A percentile compares a stretch with the other conserved stretches of the same genome.
These are phyloP conservation scores for Xylaria sp. DNA, from an alignment of 2,329 filamentous ascomycete species.

Conservation along the genomic window DNA sequence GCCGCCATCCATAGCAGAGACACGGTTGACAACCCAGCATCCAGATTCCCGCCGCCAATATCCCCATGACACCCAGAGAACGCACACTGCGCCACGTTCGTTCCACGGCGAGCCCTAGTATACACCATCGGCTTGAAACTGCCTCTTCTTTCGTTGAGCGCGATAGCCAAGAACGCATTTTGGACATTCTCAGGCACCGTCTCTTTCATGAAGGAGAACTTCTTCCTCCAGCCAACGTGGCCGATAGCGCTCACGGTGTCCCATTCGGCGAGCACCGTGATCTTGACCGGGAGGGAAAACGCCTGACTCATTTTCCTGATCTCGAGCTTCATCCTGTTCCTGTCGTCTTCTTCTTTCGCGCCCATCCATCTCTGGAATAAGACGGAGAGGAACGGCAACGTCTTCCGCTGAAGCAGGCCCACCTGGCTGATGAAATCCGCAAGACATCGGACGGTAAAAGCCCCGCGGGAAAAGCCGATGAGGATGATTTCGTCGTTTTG, in stretches of 20 bases:
- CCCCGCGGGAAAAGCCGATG: constrained; percentile 54
- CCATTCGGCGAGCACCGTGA: constrained; percentile 28
- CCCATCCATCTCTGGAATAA: constrained; percentile 28
- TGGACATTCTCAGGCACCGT: constrained; percentile 23
- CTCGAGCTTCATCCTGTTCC: constrained; percentile 19
- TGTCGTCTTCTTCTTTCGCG: constrained; percentile 15
- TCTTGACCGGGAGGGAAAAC: constrained; percentile 24
- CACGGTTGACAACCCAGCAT: constrained; percentile 24
- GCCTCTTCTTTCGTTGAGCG: constrained; percentile 23
- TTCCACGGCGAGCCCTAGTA: constrained; percentile 12
- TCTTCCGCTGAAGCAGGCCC: constrained; percentile 28
- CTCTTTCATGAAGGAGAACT: constrained; percentile 21
- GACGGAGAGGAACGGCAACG: constrained; percentile 20
- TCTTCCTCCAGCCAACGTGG: constrained; percentile 19
- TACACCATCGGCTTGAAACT: constrained; percentile 28
- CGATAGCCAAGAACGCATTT: constrained; percentile 25
- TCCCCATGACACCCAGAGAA: constrained; percentile 23
- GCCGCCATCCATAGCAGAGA: constrained; percentile 26
- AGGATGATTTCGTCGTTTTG: constrained; percentile 51
- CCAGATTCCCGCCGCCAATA: constrained; percentile 20
- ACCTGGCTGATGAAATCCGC: constrained; percentile 46
- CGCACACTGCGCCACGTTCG: constrained; percentile 11
- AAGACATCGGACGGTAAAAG: constrained; percentile 53
- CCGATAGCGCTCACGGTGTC: constrained; percentile 27
- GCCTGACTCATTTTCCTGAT: constrained; percentile 12